phyloP scores from a whole-genome alignment of 2,329 filamentous ascomycete genomes.

The Clonostachys rhizophaga region DNA sequence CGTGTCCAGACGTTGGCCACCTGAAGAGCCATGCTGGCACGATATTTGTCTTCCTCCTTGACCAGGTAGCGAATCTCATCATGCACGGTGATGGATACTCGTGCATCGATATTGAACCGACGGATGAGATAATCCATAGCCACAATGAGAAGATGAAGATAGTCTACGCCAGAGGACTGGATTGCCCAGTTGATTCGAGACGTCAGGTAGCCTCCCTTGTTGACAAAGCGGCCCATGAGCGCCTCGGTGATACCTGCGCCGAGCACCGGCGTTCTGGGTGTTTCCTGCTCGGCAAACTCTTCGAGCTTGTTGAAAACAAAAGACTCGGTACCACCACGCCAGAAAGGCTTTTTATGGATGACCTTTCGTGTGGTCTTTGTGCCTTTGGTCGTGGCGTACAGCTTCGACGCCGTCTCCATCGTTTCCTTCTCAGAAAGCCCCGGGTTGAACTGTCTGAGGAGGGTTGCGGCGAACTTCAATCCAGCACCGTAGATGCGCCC shows the following conservation, averaged over 20 bases:
- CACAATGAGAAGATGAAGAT: slow-evolving; percentile 88
- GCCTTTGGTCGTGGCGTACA: slow-evolving; percentile 90
- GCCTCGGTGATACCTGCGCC: slow-evolving; percentile 96
- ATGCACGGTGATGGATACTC: slow-evolving; percentile 89
- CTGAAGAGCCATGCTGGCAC: slow-evolving; percentile 87
- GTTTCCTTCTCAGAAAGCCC: slow-evolving; percentile 76
- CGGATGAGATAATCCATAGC: slow-evolving; percentile 90
- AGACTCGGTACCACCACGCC: slow-evolving; percentile 93
- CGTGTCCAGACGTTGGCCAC: slow-evolving; percentile 94
- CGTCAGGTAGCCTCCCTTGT: slow-evolving; percentile 88
- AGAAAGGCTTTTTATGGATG: slow-evolving; percentile 74
- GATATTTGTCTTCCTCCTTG: slow-evolving; percentile 78
- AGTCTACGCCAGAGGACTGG: slow-evolving; percentile 95
- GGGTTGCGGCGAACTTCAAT: slow-evolving; percentile 83
- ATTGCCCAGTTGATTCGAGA: slow-evolving; percentile 99
- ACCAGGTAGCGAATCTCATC: slow-evolving; percentile 97
- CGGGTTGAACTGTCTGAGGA: slow-evolving; percentile 92
- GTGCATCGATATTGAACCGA: slow-evolving; percentile 78
- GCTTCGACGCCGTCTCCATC: slow-evolving; percentile 65
- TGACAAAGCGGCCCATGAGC: slow-evolving; percentile 81
- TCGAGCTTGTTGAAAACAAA: slow-evolving; percentile 98
- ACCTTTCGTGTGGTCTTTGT: slow-evolving; percentile 72
- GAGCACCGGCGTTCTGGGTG: slow-evolving; percentile 84
- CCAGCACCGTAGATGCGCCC: slow-evolving; percentile 98
- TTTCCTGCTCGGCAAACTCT: slow-evolving; percentile 93